These are phyloP conservation scores for Discostella pseudostelligera DNA, from an alignment of 108 stramenopile genomes.

Conservation along the genomic window DNA sequence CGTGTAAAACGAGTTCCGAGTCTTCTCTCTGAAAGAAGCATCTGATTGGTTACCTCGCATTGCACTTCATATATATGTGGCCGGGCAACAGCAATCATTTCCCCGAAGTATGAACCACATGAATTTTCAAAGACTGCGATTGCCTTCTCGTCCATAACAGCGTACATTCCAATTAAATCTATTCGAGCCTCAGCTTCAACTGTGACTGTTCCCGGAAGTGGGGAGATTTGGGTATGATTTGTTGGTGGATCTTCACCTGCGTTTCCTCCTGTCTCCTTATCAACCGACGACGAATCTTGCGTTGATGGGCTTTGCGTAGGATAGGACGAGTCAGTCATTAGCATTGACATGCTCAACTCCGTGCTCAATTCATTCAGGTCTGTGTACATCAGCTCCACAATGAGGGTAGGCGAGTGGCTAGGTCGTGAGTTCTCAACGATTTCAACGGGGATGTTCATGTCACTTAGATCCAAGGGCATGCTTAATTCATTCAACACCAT, in stretches of 20 bases:
- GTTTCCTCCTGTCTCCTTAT: too few species aligned
- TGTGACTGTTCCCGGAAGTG: background rate
- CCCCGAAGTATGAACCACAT: constrained; percentile 20
- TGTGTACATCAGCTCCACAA: too few species aligned
- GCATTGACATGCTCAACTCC: constrained; percentile 3
- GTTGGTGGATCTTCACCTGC: background rate
- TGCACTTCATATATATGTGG: constrained; percentile 15
- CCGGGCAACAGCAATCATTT: background rate
- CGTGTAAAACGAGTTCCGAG: background rate
- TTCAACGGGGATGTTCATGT: background rate
- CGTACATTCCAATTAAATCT: constrained; percentile 14
- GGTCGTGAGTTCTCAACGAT: too few species aligned
- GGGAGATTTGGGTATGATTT: background rate
- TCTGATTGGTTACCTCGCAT: constrained; percentile 25
- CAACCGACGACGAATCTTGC: background rate
- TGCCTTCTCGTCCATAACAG: constrained; percentile 12
- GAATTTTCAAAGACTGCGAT: constrained; percentile 16
- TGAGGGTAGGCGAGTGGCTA: too few species aligned
- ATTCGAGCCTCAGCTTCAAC: constrained; percentile 15
- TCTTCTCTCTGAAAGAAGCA: constrained; percentile 11
- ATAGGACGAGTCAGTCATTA: background rate
- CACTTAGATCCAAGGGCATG: background rate
- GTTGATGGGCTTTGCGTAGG: constrained; percentile 10
- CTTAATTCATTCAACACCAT: background rate
- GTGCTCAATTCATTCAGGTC: constrained; percentile 1